Base-by-base conservation (phyloP, 75 land plant genomes). In the Isoetes taiwanensis region DNA sequence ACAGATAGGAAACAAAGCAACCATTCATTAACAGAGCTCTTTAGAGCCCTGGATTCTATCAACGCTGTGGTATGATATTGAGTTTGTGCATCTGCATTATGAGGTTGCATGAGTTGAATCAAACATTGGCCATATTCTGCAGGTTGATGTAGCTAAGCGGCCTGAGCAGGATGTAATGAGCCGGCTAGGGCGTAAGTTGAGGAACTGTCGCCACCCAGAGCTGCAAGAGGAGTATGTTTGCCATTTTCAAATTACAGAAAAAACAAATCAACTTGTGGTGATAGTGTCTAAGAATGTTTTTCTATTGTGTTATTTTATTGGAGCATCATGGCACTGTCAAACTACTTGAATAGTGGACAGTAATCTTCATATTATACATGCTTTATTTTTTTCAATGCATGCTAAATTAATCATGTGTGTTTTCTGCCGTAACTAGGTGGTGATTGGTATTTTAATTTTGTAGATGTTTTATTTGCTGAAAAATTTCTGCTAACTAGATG, bases 221-320 rank as follows among this genome's bases (percentile, higher is more conserved):
- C 77, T 89, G 28, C 80, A 80, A 52, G 97, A 91, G 41, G 81
- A 91, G 88, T 91, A 77, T 35, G 78, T 64, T n/a, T n/a, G n/a
- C n/a, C n/a, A n/a, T n/a, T n/a, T n/a, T n/a, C n/a, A n/a, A n/a
- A n/a, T n/a, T n/a, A n/a, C n/a, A n/a, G n/a, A 5, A 6, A 19
- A 37, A 9, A 37, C 39, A 37, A 9, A 37, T 37, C 14, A 37
- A 9, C 14, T 9, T 37, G 14, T 37, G 39, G 14, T 37, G 39
- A 9, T 9, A 9, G 39, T 37, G 39, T 37, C 12, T 14, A 14
- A 14, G 39, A 9, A 14, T 37, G 39, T 37, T 9, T 37, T 9
- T 9, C 39, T 9, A 37, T 37, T 37, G 14, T 37, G 9, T 37
- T 37, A 9, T 14, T 37, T 14, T n/a, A n/a, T n/a, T n/a, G n/a